Evolutionary conservation across 495 filamentous ascomycete species (phyloP), one percentile per base, ranked within the genome.

Genomic region (Aspergillus affinis): DNA sequence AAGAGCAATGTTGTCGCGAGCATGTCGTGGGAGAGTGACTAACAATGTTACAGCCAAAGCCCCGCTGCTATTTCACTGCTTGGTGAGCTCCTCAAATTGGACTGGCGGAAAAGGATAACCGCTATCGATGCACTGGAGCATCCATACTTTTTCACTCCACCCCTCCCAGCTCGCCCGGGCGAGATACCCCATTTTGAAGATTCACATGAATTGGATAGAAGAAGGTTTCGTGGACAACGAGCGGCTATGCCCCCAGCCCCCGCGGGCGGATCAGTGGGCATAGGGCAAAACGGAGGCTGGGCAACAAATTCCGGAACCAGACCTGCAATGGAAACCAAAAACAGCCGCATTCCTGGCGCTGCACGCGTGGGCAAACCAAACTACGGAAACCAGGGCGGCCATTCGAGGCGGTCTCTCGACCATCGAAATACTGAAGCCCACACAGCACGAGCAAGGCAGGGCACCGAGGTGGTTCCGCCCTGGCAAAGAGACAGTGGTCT

Each of bases 101-200:
- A 99, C 66, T 97, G 92, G 87, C 83, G 82, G 45, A 86, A 84
- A 64, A 84, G 94, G 44, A 86, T 96, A 65, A 99, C 97, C 68
- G 94, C 94, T 0, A 91, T 96, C 18, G 94, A 99, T 76, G 95
- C 94, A 15, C 76, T 98, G 17, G 82, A 93, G 62, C 94, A 99
- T 71, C 88, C 90, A 8, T 99, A 97, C 72, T 99, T 99, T 72
- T 83, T 80, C 47, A 88, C 78, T 18, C 72, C 81, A 4, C 95
- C 94, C 19, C 79, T 85, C n/a, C 95, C 94, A 10, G 86, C 92
- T 18, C 81, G 79, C 54, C 88, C 93, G 4, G 84, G 86, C 59
- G 93, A 98, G 36, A 75, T 99, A 20, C 94, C 94, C 20, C 82
- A 77, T 18, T 98, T 95, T 63, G 89, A 94, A 62, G 95, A 98